A percentile compares a stretch with the other conserved stretches of the same genome.
phyloP scores from a whole-genome alignment of 805 yeast genomes.

The Spathaspora sp. region DNA sequence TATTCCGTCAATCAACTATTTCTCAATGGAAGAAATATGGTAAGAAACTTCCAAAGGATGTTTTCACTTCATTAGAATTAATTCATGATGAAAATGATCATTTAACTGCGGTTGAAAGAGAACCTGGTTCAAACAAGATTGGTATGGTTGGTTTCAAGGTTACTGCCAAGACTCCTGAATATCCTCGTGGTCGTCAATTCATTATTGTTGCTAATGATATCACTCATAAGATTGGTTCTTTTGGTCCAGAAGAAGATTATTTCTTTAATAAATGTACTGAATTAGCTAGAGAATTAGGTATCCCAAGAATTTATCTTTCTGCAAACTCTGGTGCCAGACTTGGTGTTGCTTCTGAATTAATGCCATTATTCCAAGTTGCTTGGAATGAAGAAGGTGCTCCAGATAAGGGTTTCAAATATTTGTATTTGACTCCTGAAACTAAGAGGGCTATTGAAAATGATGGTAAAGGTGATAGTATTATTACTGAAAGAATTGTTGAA shows the following conservation, averaged over 20 bases:
- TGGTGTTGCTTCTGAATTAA: constrained; percentile 94
- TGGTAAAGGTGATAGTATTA: constrained; percentile 59
- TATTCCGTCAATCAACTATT: constrained; percentile 88
- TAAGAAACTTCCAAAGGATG: constrained; percentile 68
- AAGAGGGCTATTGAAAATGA: constrained; percentile 50
- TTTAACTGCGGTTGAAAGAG: constrained; percentile 86
- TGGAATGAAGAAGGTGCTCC: constrained; percentile 82
- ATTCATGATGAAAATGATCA: constrained; percentile 72
- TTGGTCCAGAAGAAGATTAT: constrained; percentile 93
- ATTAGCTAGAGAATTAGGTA: constrained; percentile 82
- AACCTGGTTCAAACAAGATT: constrained; percentile 90
- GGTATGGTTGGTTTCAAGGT: constrained; percentile 98
- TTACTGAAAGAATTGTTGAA: constrained; percentile 78
- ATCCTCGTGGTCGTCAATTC: constrained; percentile 93
- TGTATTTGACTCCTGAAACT: constrained; percentile 75
- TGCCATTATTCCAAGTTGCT: constrained; percentile 84
- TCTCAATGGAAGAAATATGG: constrained; percentile 78
- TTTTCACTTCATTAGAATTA: constrained; percentile 76
- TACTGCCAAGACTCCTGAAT: constrained; percentile 91
- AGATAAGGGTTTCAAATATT: constrained; percentile 83
- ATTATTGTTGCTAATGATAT: constrained; percentile 94
- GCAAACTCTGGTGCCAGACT: constrained; percentile 99
- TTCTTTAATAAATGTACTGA: constrained; percentile 93
- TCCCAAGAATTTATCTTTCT: constrained; percentile 92
- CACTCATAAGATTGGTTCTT: constrained; percentile 96